Conservation (phyloP, 2,329 filamentous ascomycete genomes). For the Xylaria sp. region DNA sequence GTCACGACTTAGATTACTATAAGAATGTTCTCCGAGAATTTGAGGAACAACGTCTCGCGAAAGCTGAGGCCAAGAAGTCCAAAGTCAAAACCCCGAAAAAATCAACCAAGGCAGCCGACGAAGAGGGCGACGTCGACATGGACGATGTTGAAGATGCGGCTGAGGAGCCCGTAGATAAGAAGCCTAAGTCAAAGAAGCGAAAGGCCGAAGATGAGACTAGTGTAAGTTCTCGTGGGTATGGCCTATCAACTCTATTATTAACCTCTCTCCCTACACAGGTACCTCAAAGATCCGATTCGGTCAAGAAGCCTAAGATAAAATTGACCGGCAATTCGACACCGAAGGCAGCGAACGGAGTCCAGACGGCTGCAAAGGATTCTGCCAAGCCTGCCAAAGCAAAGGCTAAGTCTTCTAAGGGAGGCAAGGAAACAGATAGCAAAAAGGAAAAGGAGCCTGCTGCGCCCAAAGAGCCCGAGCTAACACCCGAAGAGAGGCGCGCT, state of each 20-base stretch:
- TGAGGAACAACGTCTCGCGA: slow-evolving; percentile 71
- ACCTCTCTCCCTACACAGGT: slow-evolving; percentile 53
- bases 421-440: slow-evolving; percentile 59
- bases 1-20: slow-evolving; percentile 81
- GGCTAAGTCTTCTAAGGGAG: slow-evolving; percentile 61
- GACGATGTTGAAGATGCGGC: slow-evolving; percentile 67
- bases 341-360: slow-evolving; percentile 73
- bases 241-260: background rate
- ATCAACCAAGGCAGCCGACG: slow-evolving; percentile 59
- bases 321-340: slow-evolving; percentile 72
- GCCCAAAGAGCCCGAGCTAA: slow-evolving; percentile 67
- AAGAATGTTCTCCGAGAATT: slow-evolving; percentile 80
- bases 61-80: slow-evolving; percentile 57
- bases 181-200: slow-evolving; percentile 77
- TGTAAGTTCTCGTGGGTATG: slow-evolving; percentile 57
- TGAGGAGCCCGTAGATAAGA: slow-evolving; percentile 54
- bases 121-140: slow-evolving; percentile 70
- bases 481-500: slow-evolving; percentile 65
- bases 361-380: slow-evolving; percentile 52
- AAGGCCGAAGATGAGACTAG: slow-evolving; percentile 84
- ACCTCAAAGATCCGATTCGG: slow-evolving; percentile 68
- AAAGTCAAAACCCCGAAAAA: slow-evolving; percentile 54
- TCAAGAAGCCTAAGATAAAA: slow-evolving; percentile 76
- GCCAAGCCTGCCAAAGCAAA: slow-evolving; percentile 67
- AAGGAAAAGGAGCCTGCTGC: slow-evolving; percentile 60